Conservation (phyloP, 2,329 filamentous ascomycete genomes). For the Albifimbria verrucaria region DNA sequence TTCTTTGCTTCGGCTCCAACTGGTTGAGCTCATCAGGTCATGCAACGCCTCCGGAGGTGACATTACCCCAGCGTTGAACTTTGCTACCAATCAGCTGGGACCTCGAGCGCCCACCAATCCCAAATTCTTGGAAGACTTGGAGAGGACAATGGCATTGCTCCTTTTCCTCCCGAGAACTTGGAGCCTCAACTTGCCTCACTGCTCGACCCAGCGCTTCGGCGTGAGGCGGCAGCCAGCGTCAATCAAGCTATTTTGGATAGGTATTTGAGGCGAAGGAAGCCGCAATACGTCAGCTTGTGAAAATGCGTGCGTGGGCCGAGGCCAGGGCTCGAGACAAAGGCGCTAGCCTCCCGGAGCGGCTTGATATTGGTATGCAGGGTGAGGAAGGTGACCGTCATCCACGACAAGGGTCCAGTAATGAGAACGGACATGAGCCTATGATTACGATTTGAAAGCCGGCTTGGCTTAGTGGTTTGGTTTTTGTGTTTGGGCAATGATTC, state of each 20-base stretch:
- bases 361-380: conserved; percentile 34
- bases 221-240: conserved; percentile 80
- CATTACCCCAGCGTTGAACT: conserved; percentile 75
- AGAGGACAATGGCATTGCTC: conserved; percentile 88
- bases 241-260: conserved; percentile 82
- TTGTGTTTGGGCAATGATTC: conserved; percentile 2
- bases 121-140: conserved; percentile 80
- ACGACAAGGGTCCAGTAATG: conserved; percentile 16
- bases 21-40: conserved; percentile 86
- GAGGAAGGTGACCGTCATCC: conserved; percentile 28
- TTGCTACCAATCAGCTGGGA: conserved; percentile 83
- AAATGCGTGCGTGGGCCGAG: conserved; percentile 84
- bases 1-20: conserved; percentile 80
- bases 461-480: conserved; percentile 17
- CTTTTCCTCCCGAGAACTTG: conserved; percentile 83
- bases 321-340: conserved; percentile 44
- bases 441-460: conserved; percentile 41
- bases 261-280: conserved; percentile 74
- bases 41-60: conserved; percentile 68
- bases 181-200: conserved; percentile 72
- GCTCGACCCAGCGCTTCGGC: conserved; percentile 74
- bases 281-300: conserved; percentile 76
- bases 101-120: conserved; percentile 80
- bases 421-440: conserved; percentile 50
- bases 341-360: conserved; percentile 26